Base-by-base conservation (phyloP, 2,329 filamentous ascomycete species). In the Macrophomina phaseolina region DNA sequence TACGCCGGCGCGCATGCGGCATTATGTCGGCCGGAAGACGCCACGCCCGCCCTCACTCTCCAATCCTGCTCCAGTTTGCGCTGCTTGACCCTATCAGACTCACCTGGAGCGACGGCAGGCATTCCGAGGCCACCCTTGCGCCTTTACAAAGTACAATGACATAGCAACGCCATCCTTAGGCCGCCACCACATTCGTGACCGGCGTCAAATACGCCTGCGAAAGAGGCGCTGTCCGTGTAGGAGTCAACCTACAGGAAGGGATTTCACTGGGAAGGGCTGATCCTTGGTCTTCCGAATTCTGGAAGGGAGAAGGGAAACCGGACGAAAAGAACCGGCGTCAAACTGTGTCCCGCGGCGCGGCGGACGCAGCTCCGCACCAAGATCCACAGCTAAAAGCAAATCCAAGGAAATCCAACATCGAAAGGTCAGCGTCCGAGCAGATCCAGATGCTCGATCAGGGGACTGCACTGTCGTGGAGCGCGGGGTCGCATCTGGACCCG, bases 1-100 rank as follows among this genome's bases (percentile, higher is more conserved):
- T 23, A 51, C 48, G 30, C 34, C 32, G 12, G 34, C 52, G 36
- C 53, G 9, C 36, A 36, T 1, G 23, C 55, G 55, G 55, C 40
- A 45, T 48, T 48, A 60, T 48, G 55, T 60, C 55, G 55, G 55
- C n/a, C 55, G 49, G 18, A 32, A 16, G 14, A 16, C 49, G 40
- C 40, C 55, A 32, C 23, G 23, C 34, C 34, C 34, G 52, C 23
- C 30, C 7, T 32, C 28, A 14, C 48, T 2, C 38, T 30, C 18
- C 38, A 36, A 42, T 18, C 23, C 18, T 7, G 18, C 34, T 28
- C 53, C 9, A 23, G 14, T 12, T 52, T 28, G 49, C 49, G 18
- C 14, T 16, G n/a, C 23, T 52, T 32, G 46, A 11, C 12, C 28
- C 49, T 52, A 52, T 52, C 28, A 52, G 28, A 52, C 28, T 8